These are phyloP conservation scores for Penicillium palitans DNA, from an alignment of 2,329 filamentous ascomycete species.

Conservation along the genomic window DNA sequence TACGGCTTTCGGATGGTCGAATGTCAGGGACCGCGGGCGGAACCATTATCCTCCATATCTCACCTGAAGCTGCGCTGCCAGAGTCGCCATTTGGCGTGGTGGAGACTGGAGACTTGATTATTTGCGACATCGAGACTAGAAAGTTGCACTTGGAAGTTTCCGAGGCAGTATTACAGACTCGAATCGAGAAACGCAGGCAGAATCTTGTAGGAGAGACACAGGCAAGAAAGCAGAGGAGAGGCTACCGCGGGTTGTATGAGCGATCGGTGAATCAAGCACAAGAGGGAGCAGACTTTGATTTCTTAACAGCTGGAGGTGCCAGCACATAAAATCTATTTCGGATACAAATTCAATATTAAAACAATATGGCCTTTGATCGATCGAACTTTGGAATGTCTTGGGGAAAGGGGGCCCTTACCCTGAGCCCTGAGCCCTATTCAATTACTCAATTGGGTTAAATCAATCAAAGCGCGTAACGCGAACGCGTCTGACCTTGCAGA, in stretches of 20 bases:
- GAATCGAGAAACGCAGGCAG: slow-evolving; percentile 38
- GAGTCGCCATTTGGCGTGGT: slow-evolving; percentile 52
- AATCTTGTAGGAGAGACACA: slow-evolving; percentile 14
- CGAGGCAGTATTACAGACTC: slow-evolving; percentile 43
- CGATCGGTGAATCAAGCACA: slow-evolving; percentile 47
- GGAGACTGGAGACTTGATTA: slow-evolving; percentile 50
- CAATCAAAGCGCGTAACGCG: slow-evolving; percentile 28
- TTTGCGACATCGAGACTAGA: slow-evolving; percentile 48
- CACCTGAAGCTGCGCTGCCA: slow-evolving; percentile 52
- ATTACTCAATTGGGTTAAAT: slow-evolving; percentile 29
- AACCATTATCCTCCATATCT: slow-evolving; percentile 56
- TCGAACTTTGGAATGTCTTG: not conserved
- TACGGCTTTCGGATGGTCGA: slow-evolving; percentile 55
- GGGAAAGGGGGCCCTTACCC: slow-evolving; percentile 23
- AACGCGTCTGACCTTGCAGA: slow-evolving; percentile 25
- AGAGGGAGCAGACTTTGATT: slow-evolving; percentile 45
- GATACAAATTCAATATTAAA: not conserved
- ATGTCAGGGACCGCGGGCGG: slow-evolving; percentile 59
- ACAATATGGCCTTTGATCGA: not conserved
- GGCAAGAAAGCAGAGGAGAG: slow-evolving; percentile 33
- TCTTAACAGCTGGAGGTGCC: slow-evolving; percentile 32
- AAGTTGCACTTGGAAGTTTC: slow-evolving; percentile 45
- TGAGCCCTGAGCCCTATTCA: slow-evolving; percentile 36
- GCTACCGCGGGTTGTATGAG: slow-evolving; percentile 45
- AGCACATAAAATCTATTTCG: not conserved